Evolutionary conservation across 768 basidiomycete species (phyloP), one percentile per base, ranked within the genome.

Genomic region (Lactifluus hygrophoroides): DNA sequence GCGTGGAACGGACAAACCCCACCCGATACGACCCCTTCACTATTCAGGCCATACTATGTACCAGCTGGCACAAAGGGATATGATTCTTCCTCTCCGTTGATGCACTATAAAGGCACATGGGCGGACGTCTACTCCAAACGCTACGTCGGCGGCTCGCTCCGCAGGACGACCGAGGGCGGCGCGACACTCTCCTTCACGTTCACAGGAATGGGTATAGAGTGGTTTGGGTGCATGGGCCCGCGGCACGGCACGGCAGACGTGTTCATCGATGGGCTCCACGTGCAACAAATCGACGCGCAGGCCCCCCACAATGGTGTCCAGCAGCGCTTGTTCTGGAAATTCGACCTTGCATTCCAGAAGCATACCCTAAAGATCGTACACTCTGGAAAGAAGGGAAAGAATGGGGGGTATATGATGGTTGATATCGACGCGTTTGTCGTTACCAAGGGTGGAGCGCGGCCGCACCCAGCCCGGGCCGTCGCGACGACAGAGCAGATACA

Each of bases 201-300:
- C 69, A 73, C 73, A n/a, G 88, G 88, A 14, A 85, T 83, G 13
- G 86, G 86, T 0, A 76, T 90, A 62, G 88, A 90, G 70, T 86
- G 83, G 83, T 90, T 89, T 63, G 88, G 88, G 30, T 78, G 75
- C 65, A 75, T 72, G 40, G 81, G 79, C 63, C 73, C 67, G 40
- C 68, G 63, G 16, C 81, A 88, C 65, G 84, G 88, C 14, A 68
- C 77, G 9, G 76, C 82, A 4, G 62, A 75, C 23, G 77, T 90
- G 13, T 80, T 75, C 51, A 72, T 90, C 17, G 84, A 90, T 57
- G 83, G 83, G 19, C 69, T 69, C 43, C 71, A 72, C 25, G 66
- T 75, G 16, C 66, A 73, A 25, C 70, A 66, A 17, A 74, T 87
- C 47, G 77, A 86, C 65, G 64, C 75, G 8, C 81, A 75, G 66